Base-by-base conservation (phyloP, 1,284 basidiomycete species). In the Ceratobasidium theobromae region DNA sequence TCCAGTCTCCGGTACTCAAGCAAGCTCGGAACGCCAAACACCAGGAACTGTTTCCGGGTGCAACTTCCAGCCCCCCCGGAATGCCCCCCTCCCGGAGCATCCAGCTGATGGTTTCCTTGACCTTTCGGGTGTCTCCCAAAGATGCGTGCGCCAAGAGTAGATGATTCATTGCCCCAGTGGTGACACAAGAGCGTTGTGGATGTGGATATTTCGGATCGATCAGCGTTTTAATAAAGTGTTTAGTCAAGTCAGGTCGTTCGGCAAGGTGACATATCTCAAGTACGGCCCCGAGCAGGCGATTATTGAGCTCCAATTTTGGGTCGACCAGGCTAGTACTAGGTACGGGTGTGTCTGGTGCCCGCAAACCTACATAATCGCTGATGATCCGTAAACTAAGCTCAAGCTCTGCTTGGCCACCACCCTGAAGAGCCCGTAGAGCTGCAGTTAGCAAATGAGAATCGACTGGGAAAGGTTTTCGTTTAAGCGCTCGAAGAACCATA, bases 331-430 rank as follows among this genome's bases (percentile, higher is more conserved):
- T 45, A 11, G 43, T 6, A 45, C 43, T 16, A 11, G 76, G 71
- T 0, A 75, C 73, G 1, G 78, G 70, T 23, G 66, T 57, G 54
- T 83, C 79, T 14, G 79, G 80, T 1, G 80, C 80, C 58, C 77
- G 75, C 1, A 91, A 80, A 40, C 87, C 87, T 51, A 84, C 81
- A 72, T 85, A 84, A n/a, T 88, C 80, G 33, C 77, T 78, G 14
- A 84, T 74, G 70, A 91, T 81, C 67, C 84, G 79, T 69, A 89
- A 82, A 1, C 85, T 88, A 43, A 87, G 76, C 11, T 81, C 77
- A 62, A 86, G 82, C 71, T 91, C 88, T 3, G 79, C 69, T 9
- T 79, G 73, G 23, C 80, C 77, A 30, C 88, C 88, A 30, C 76
- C 77, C 0, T 79, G 74, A 33, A 91, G 77, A 1, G 83, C 80